Evolutionary conservation across 2,329 filamentous ascomycete species (phyloP).

Genomic region (Colletotrichum shisoi): DNA sequence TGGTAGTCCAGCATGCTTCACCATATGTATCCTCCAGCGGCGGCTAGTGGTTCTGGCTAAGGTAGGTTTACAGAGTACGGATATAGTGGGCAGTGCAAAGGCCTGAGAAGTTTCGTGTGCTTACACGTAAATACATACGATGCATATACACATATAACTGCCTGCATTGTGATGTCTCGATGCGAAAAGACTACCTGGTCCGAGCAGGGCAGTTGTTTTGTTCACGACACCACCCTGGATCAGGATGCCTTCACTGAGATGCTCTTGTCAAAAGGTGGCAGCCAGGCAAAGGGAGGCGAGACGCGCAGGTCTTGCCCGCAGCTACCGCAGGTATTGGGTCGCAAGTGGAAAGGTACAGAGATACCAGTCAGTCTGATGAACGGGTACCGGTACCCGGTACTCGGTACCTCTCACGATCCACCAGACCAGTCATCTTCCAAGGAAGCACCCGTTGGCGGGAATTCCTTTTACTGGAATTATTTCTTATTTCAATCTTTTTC

Average conservation of each 20-base stretch:
- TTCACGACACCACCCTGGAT: neutral
- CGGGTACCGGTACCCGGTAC: conserved; percentile 19
- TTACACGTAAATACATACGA: neutral
- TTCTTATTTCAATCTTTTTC: neutral
- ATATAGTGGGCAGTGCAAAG: neutral
- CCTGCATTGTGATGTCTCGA: neutral
- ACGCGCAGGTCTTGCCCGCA: conserved; percentile 1
- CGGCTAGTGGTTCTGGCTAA: neutral
- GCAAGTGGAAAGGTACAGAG: neutral
- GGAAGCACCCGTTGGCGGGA: conserved; percentile 27
- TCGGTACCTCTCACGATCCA: conserved; percentile 12
- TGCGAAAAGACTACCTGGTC: neutral
- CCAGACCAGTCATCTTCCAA: conserved; percentile 26
- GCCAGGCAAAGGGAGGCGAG: neutral
- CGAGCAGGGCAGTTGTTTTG: neutral
- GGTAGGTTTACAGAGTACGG: neutral
- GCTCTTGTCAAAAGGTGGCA: neutral
- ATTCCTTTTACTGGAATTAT: neutral
- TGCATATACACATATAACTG: no score
- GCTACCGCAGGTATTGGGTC: neutral
- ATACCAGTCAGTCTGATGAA: neutral
- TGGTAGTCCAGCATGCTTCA: neutral
- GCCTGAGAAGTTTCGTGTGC: neutral
- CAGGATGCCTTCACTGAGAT: neutral
- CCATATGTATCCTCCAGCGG: neutral